These are phyloP conservation scores for Tetracentron sinense DNA, from an alignment of 164 flowering plant species.

Conservation along the genomic window DNA sequence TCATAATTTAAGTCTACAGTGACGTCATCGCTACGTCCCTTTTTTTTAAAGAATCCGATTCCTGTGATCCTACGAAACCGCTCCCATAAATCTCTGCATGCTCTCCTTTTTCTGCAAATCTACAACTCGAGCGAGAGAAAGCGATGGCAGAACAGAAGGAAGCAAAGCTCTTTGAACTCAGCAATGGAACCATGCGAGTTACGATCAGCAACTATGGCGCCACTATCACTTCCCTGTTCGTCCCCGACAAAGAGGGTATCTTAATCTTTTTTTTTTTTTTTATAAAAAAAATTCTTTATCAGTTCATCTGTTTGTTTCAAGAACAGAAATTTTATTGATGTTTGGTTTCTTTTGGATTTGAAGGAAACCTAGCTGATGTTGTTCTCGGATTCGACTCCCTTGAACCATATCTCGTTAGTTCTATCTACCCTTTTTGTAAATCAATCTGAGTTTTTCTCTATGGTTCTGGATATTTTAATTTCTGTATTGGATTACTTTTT, in stretches of 20 bases:
- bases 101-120: neutral
- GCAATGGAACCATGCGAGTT: conserved; percentile 76
- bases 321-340: neutral
- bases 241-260: conserved; percentile 75
- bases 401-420: conserved; percentile 45
- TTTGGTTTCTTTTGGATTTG: conserved; percentile 5
- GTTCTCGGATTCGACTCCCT: conserved; percentile 63
- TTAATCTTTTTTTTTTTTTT: neutral
- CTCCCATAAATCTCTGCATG: neutral
- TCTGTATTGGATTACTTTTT: neutral
- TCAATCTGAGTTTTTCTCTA: neutral
- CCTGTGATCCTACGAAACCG: neutral
- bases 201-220: conserved; percentile 73
- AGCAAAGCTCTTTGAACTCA: conserved; percentile 68
- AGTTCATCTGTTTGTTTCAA: neutral
- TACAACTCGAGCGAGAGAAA: neutral
- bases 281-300: too few species aligned
- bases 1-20: too few species aligned
- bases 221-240: conserved; percentile 70
- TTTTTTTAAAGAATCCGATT: neutral
- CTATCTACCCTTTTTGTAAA: neutral
- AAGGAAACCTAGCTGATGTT: conserved; percentile 51
- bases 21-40: too few species aligned
- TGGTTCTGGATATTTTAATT: neutral
- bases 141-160: conserved; percentile 14